phyloP scores from a whole-genome alignment of 2,329 filamentous ascomycete species.

The Stylonectria norvegica region DNA sequence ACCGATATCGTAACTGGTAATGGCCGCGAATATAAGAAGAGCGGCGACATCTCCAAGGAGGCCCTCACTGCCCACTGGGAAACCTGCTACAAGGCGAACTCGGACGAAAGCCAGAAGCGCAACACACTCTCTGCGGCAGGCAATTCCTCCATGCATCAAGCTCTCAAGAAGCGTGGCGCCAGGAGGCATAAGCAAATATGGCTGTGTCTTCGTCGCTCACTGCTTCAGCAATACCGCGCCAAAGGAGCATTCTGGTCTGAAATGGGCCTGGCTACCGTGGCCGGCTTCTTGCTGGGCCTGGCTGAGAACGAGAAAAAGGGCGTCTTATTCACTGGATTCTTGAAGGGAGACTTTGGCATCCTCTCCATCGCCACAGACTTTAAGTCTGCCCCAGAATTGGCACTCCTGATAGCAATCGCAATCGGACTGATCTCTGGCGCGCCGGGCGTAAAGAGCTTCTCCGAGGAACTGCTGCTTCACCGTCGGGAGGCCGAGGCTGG shows the following conservation, averaged over 20 bases:
- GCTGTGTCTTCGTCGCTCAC: constrained; percentile 50
- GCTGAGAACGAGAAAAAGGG: constrained; percentile 48
- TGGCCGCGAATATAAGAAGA: constrained; percentile 47
- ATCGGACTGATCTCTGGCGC: constrained; percentile 51
- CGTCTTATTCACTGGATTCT: constrained; percentile 52
- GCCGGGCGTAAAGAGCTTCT: constrained; percentile 55
- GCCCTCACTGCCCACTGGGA: constrained; percentile 49
- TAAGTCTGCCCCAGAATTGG: constrained; percentile 48
- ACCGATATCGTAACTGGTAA: constrained; percentile 62
- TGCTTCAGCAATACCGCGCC: constrained; percentile 55
- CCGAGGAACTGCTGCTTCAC: constrained; percentile 40
- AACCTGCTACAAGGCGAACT: constrained; percentile 21
- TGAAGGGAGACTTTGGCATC: constrained; percentile 46
- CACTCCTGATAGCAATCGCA: constrained; percentile 50
- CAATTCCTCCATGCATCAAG: constrained; percentile 37
- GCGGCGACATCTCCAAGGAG: constrained; percentile 46
- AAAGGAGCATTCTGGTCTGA: constrained; percentile 52
- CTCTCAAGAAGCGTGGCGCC: constrained; percentile 50
- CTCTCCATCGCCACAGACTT: constrained; percentile 52
- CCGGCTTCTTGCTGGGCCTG: constrained; percentile 53
- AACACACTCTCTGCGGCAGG: constrained; percentile 23
- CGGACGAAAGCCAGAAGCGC: constrained; percentile 13
- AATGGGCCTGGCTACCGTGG: constrained; percentile 48
- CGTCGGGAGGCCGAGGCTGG: constrained; percentile 54
- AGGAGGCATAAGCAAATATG: constrained; percentile 46